Evolutionary conservation across 2,329 filamentous ascomycete species (phyloP), one percentile per base, ranked within the genome.

Genomic region (Cadophora sp.): DNA sequence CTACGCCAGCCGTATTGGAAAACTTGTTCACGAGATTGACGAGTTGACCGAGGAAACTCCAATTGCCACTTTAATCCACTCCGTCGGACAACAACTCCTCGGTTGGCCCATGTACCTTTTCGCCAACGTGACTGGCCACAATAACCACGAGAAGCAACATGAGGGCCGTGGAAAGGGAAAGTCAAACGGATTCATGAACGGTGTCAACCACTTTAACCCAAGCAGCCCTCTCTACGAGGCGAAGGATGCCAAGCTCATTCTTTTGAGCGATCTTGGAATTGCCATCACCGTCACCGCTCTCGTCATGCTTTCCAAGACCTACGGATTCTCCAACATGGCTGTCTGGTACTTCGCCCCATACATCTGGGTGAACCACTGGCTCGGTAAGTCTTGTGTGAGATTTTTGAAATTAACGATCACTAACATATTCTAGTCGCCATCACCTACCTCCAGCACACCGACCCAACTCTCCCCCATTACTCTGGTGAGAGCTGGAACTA

Each of bases 351-450:
- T 94, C 77, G 78, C 96, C 67, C 96, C 96, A 45, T 99, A 98
- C 80, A 85, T 97, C 69, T 97, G 95, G 95, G 94, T 97, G 65
- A 97, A 98, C 87, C 94, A 97, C 88, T 98, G 95, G 95, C 91
- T 98, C 65, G 92, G 93, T 96, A 89, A 86, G 92, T 86, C 50
- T 18, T 18, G 16, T 33, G 11, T 20, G 3, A 16, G 30, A 11
- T 63, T 56, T 48, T 33, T 51, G 18, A 43, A 14, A 4, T 39
- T 24, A 4, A 43, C 73, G 1, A 11, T 56, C 65, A 76, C 76
- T 76, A 76, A 79, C 64, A 43, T 33, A 33, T 53, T 18, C 11
- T 74, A 95, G 94, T 98, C 73, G 94, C 94, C 79, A 98, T 98
- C 80, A 98, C 95, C 74, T 98, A 89, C 87, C 89, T 98, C 70